A percentile compares a stretch with the other conserved stretches of the same genome.
Evolutionary conservation across 1,139 yeast genomes (phyloP).

Genomic region (Taphrina pruni): DNA sequence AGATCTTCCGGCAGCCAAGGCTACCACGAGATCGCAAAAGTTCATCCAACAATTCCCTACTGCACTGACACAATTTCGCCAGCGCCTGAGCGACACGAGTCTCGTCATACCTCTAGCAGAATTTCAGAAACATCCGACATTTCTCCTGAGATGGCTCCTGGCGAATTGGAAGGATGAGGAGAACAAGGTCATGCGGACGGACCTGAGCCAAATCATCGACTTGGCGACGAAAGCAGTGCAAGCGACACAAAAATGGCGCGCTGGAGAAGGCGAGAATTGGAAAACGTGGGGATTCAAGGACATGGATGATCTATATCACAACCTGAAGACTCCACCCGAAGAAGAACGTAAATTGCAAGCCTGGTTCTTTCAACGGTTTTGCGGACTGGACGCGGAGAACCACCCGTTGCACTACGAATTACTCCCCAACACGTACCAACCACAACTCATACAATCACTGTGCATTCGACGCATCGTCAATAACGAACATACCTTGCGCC

Average conservation of each 20-base stretch:
- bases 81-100: not conserved
- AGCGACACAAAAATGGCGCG: conserved; percentile 30
- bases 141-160: conserved; percentile 27
- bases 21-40: conserved; percentile 20
- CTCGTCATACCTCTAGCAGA: conserved; percentile 32
- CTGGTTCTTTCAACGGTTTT: conserved; percentile 31
- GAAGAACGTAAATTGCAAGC: conserved; percentile 10
- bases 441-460: conserved; percentile 10
- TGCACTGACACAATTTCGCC: conserved; percentile 23
- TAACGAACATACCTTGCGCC: conserved; percentile 34
- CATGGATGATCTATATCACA: conserved; percentile 34
- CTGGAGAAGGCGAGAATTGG: conserved; percentile 36
- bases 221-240: conserved; percentile 14
- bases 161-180: conserved; percentile 36
- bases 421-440: conserved; percentile 27
- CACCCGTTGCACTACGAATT: conserved; percentile 36
- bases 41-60: conserved; percentile 19
- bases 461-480: conserved; percentile 33
- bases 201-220: conserved; percentile 20
- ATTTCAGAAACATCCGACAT: conserved; percentile 35
- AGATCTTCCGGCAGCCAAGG: not conserved
- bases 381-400: conserved; percentile 15
- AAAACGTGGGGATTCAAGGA: conserved; percentile 28
- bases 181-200: not conserved
- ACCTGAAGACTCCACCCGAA: conserved; percentile 25